These are phyloP conservation scores for Gryganskiella cystojenkinii DNA, from an alignment of 192 early-diverging fungal genomes.

Conservation along the genomic window DNA sequence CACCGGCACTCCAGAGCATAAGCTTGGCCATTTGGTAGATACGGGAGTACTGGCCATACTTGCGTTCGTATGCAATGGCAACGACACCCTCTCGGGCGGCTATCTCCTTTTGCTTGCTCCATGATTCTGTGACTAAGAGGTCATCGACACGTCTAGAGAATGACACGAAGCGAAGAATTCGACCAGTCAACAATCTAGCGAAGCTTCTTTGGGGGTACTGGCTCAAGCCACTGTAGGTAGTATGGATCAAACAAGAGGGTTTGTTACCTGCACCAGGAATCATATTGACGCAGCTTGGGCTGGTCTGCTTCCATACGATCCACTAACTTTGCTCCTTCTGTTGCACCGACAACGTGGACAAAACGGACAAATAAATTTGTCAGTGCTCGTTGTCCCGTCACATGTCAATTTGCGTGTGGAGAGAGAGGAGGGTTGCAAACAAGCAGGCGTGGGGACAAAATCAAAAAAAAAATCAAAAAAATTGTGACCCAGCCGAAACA, in stretches of 20 bases:
- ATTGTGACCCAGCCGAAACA: no score
- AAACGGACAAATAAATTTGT: neutral
- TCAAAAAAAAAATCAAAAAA: no score
- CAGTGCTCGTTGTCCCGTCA: neutral
- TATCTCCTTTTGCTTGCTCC: slow-evolving; percentile 69
- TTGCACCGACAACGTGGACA: no score
- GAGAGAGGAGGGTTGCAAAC: neutral
- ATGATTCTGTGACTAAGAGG: slow-evolving; percentile 67
- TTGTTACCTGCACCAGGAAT: slow-evolving; percentile 69
- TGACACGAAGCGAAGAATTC: no score
- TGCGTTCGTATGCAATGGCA: slow-evolving; percentile 71
- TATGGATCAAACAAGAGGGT: no score
- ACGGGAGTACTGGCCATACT: slow-evolving; percentile 60
- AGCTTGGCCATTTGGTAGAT: slow-evolving; percentile 76
- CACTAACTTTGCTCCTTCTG: slow-evolving; percentile 60
- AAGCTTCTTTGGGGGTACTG: no score
- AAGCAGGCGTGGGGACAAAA: no score
- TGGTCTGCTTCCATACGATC: slow-evolving; percentile 69
- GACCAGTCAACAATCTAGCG: no score
- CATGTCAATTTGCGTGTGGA: neutral
- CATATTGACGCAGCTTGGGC: slow-evolving; percentile 75
- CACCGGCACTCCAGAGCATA: slow-evolving; percentile 63
- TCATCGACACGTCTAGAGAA: slow-evolving; percentile 64
- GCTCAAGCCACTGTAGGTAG: no score
- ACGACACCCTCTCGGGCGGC: slow-evolving; percentile 74